phyloP scores from a whole-genome alignment of 768 basidiomycete genomes.

The Royoungia palumana region DNA sequence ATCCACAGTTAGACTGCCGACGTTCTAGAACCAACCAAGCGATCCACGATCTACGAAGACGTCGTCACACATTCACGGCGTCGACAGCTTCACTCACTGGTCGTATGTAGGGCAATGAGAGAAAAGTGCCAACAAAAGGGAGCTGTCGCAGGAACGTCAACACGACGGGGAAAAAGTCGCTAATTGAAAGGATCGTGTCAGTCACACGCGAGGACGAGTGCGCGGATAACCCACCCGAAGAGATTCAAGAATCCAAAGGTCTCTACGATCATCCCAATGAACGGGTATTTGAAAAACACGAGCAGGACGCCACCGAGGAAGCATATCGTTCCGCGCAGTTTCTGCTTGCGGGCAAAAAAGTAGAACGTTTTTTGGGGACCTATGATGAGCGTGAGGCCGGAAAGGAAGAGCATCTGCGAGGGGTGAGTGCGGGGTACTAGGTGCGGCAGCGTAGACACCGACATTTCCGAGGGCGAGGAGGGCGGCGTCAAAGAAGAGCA shows the following conservation, averaged over 20 bases:
- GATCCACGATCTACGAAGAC: constrained; percentile 62
- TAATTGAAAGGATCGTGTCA: constrained; percentile 35
- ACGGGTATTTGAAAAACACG: constrained; percentile 94
- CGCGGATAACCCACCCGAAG: constrained; percentile 66
- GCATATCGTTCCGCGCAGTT: constrained; percentile 84
- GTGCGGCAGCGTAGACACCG: constrained; percentile 22
- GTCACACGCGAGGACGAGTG: background rate
- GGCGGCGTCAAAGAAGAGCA: constrained; percentile 96
- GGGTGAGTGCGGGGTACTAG: background rate
- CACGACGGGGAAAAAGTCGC: constrained; percentile 99
- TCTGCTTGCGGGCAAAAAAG: constrained; percentile 95
- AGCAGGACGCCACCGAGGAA: constrained; percentile 89
- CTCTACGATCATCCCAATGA: constrained; percentile 89
- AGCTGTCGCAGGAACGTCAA: constrained; percentile 94
- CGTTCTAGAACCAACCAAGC: constrained; percentile 74
- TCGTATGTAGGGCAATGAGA: constrained; percentile 86
- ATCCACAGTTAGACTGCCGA: constrained; percentile 55
- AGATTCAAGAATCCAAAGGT: constrained; percentile 96
- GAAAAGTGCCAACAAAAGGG: constrained; percentile 82
- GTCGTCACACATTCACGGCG: constrained; percentile 3
- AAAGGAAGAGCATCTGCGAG: constrained; percentile 77
- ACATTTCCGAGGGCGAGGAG: constrained; percentile 97
- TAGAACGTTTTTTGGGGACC: constrained; percentile 96
- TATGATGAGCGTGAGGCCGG: constrained; percentile 94
- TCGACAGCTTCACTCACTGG: constrained; percentile 47